Evolutionary conservation across 2,329 filamentous ascomycete genomes (phyloP).

Genomic region (Neonectria ditissima): DNA sequence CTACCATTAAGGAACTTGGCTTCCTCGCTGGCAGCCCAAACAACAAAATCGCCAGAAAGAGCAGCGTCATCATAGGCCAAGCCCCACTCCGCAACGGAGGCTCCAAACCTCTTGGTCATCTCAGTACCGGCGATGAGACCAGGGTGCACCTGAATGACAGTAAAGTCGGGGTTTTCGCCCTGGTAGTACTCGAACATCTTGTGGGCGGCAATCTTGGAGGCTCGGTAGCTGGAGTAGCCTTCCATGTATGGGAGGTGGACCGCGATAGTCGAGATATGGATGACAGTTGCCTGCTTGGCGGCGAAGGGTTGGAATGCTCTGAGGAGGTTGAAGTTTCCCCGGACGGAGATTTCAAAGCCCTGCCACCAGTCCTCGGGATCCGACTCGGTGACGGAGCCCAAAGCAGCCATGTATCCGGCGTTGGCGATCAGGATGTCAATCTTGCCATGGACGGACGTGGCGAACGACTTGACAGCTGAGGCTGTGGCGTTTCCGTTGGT

Average conservation of each 20-base stretch:
- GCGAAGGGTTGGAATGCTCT: conserved; percentile 44
- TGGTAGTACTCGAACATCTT: conserved; percentile 57
- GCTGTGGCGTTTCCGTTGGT: conserved; percentile 39
- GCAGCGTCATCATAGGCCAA: conserved; percentile 39
- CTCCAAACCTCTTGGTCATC: conserved; percentile 35
- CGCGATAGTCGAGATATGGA: conserved; percentile 39
- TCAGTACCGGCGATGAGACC: conserved; percentile 52
- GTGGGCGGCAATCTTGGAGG: conserved; percentile 55
- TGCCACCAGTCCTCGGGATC: conserved; percentile 43
- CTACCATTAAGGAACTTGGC: conserved; percentile 60
- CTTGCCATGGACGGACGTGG: conserved; percentile 43
- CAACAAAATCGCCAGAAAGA: conserved; percentile 55
- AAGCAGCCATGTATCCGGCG: conserved; percentile 42
- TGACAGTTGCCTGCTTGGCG: conserved; percentile 40
- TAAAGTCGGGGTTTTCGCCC: conserved; percentile 53
- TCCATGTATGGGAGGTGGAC: conserved; percentile 42
- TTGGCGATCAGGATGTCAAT: conserved; percentile 53
- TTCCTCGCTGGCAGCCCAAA: conserved; percentile 59
- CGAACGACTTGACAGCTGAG: conserved; percentile 33
- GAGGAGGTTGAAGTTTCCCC: conserved; percentile 47
- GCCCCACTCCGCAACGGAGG: conserved; percentile 22
- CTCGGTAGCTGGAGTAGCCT: conserved; percentile 53
- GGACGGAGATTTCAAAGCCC: conserved; percentile 46
- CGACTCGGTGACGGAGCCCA: conserved; percentile 26
- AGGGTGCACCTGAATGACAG: conserved; percentile 58